Base-by-base conservation (phyloP, 495 filamentous ascomycete genomes). In the Daldinia loculata region DNA sequence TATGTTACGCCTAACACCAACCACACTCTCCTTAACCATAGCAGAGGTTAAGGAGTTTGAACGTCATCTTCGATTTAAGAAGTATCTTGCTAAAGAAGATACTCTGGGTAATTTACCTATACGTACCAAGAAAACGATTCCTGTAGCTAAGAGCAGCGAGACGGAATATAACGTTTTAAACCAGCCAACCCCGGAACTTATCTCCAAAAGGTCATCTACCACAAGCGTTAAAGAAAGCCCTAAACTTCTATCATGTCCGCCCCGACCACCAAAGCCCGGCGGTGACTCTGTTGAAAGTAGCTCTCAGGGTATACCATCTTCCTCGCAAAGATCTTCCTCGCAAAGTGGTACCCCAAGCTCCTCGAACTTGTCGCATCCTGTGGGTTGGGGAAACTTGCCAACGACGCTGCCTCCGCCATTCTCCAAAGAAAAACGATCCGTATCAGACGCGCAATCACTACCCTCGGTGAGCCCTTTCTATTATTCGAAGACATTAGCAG, bases 1-100 rank as follows among this genome's bases (percentile, higher is more conserved):
- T 60, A 90, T 90, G 89, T 78, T 91, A 53, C 84, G 88, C 66
- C 76, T 84, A 26, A 75, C 77, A 39, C 83, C 85, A 11, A 88
- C 87, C 0, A 76, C 81, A 36, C 84, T 91, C 70, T 77, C 78
- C 7, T 74, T 90, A 41, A 83, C 82, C 30, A 81, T 84, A 36
- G 76, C 81, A 12, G 89, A 91, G 72, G 71, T 91, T 30, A 78
- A 79, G 69, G 82, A 86, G 45, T 80, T 80, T 22, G 80, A 83
- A 15, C 66, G 76, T 6, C 83, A 83, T 36, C 78, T 80, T 50
- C 77, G 74, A 7, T 80, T 80, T 56, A 74, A 74, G 39, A 81
- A 64, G 34, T 78, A 79, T 69, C 77, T 81, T 62, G 72, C 76
- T 45, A 62, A 48, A 59, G 71, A 75, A 14, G 63, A 74, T 38